Conservation (phyloP, 202 grass and related monocot species). For the Setaria viridis region DNA sequence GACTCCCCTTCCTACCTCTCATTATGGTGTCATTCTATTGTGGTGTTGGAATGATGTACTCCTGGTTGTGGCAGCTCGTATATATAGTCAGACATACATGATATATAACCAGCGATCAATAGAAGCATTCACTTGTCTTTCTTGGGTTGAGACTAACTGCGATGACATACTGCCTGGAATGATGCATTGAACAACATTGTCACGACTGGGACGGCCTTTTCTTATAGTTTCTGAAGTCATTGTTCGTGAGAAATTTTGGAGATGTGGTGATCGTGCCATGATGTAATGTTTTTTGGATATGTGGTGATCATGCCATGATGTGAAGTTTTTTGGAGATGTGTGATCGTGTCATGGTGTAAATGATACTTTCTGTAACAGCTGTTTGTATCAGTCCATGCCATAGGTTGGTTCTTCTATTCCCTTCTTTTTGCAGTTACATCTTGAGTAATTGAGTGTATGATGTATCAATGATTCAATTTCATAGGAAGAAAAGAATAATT, state of each 20-base stretch:
- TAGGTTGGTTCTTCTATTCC: not conserved
- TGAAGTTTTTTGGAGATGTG: not conserved
- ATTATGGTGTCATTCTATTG: constrained; percentile 77
- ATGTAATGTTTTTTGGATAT: not conserved
- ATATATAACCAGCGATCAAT: constrained; percentile 33
- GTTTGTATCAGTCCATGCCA: constrained; percentile 7
- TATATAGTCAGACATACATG: constrained; percentile 65
- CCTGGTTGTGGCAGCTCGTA: constrained; percentile 85
- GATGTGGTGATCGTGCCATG: constrained; percentile 3
- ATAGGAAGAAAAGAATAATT: not conserved
- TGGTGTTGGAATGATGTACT: constrained; percentile 85
- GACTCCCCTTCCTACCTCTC: constrained; percentile 85
- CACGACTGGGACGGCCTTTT: not conserved
- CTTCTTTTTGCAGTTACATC: not conserved
- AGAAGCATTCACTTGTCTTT: not conserved
- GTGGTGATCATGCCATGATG: not conserved
- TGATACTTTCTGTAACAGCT: not conserved
- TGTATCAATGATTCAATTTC: constrained; percentile 21
- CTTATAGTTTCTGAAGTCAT: constrained; percentile 30
- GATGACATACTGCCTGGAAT: not conserved
- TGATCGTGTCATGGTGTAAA: not conserved
- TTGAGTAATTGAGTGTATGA: not conserved
- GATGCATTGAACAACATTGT: not conserved
- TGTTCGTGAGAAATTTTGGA: not conserved
- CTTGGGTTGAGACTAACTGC: not conserved